A percentile compares a stretch with the other conserved stretches of the same genome.
phyloP scores from a whole-genome alignment of 805 yeast species.

The Metschnikowia lochheadii region DNA sequence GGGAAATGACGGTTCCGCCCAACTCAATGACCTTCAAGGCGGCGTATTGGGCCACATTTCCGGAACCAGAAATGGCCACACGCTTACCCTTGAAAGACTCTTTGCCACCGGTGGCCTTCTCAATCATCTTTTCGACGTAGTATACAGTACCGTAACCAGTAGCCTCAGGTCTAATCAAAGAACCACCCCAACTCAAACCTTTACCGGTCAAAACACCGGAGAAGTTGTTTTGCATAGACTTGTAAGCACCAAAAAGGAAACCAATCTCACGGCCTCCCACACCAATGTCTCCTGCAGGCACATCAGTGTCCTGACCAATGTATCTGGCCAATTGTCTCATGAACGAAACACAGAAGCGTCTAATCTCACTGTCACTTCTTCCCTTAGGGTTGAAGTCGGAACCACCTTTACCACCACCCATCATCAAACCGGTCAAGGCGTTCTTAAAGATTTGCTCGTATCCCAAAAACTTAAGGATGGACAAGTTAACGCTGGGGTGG shows the following conservation, averaged over 20 bases:
- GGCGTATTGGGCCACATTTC: slow-evolving; percentile 99
- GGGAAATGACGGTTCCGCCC: slow-evolving; percentile 91
- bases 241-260: slow-evolving; percentile 95
- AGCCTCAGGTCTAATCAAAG: slow-evolving; percentile 98
- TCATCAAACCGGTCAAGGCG: slow-evolving; percentile 93
- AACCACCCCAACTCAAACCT: slow-evolving; percentile 98
- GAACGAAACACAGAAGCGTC: slow-evolving; percentile 94
- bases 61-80: slow-evolving; percentile 96
- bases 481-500: slow-evolving; percentile 95
- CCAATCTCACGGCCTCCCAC: slow-evolving; percentile 97
- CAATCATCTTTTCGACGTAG: slow-evolving; percentile 97
- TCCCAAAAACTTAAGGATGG: slow-evolving; percentile 93
- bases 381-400: slow-evolving; percentile 97
- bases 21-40: slow-evolving; percentile 95
- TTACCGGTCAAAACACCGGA: slow-evolving; percentile 98
- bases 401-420: slow-evolving; percentile 99
- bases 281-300: slow-evolving; percentile 99
- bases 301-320: slow-evolving; percentile 96
- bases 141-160: slow-evolving; percentile 97
- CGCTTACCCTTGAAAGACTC: slow-evolving; percentile 89
- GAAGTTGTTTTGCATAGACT: slow-evolving; percentile 83
- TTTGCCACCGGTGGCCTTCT: slow-evolving; percentile 83
- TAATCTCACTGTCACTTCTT: slow-evolving; percentile 85
- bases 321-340: slow-evolving; percentile 94
- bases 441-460: slow-evolving; percentile 98